Evolutionary conservation across 2,329 filamentous ascomycete species (phyloP).

Genomic region (Xylariales sp.): DNA sequence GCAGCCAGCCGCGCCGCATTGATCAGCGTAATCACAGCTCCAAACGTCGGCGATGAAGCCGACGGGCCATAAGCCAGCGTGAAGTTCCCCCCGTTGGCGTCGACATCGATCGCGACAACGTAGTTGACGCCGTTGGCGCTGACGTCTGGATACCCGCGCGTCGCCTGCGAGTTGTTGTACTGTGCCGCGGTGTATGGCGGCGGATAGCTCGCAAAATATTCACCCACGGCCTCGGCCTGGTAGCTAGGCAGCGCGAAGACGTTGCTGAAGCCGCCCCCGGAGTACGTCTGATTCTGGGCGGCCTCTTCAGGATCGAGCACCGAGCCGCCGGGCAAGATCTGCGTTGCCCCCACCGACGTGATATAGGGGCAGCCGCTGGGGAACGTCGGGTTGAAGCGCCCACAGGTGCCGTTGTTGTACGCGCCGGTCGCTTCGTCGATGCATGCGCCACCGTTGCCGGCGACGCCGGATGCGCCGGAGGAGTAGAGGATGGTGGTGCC

Average conservation of each 20-base stretch:
- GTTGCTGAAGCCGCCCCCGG: constrained; percentile 39
- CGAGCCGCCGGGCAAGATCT: constrained; percentile 14
- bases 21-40: constrained; percentile 48
- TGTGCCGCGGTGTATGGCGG: constrained; percentile 1
- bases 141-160: constrained; percentile 7
- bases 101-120: not conserved
- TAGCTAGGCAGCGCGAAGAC: constrained; percentile 36
- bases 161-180: constrained; percentile 4
- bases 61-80: constrained; percentile 21
- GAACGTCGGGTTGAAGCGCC: constrained; percentile 36
- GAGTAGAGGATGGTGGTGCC: constrained; percentile 41
- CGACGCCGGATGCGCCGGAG: constrained; percentile 32
- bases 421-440: too few relatives aligned
- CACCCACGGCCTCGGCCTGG: constrained; percentile 32
- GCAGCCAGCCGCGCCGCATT: constrained; percentile 31
- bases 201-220: constrained; percentile 29
- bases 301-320: constrained; percentile 10
- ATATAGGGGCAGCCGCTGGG: constrained; percentile 45
- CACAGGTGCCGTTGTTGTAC: not conserved
- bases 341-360: constrained; percentile 35
- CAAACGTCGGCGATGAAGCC: constrained; percentile 48
- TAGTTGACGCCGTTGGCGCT: constrained; percentile 6
- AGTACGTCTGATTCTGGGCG: constrained; percentile 23
- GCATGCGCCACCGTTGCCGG: too few relatives aligned
- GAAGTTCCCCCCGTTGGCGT: constrained; percentile 1